phyloP scores from a whole-genome alignment of 192 early-diverging fungal species.

The Oehlia diaphana region DNA sequence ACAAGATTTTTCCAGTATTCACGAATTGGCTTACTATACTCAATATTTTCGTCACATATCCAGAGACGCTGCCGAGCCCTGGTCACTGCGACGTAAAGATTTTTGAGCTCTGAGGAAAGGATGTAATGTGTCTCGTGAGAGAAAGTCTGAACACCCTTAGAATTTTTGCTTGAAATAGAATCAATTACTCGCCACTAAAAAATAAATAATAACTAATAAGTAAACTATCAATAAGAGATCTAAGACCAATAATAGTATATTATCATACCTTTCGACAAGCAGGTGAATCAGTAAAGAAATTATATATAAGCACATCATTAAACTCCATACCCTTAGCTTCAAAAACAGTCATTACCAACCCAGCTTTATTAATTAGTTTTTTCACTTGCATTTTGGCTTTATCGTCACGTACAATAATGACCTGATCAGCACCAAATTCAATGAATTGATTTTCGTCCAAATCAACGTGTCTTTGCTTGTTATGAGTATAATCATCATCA shows the following conservation, averaged over 20 bases:
- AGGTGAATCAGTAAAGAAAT: slow-evolving; percentile 26
- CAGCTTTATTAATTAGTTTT: slow-evolving; percentile 1
- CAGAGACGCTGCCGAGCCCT: slow-evolving; percentile 23
- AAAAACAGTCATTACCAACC: slow-evolving; percentile 6
- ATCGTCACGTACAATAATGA: slow-evolving; percentile 21
- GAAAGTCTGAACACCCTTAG: background rate
- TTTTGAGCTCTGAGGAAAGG: slow-evolving; percentile 19
- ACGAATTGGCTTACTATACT: background rate
- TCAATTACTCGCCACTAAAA: slow-evolving; percentile 12
- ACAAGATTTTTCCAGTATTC: background rate
- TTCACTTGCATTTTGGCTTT: background rate
- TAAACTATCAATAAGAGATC: too few relatives aligned
- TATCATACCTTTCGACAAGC: background rate
- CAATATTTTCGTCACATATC: slow-evolving; percentile 11
- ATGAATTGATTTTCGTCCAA: background rate
- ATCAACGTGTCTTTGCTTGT: too few relatives aligned
- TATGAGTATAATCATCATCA: too few relatives aligned
- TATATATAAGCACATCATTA: slow-evolving; percentile 25
- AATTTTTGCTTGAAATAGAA: background rate
- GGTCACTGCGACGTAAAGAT: slow-evolving; percentile 15
- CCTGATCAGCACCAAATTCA: slow-evolving; percentile 25
- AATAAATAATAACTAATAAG: too few relatives aligned
- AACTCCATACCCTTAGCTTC: slow-evolving; percentile 27
- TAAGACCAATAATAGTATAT: too few relatives aligned
- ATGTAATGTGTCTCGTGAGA: slow-evolving; percentile 15